phyloP scores from a whole-genome alignment of 306 rosid species.

The Acacia melanoxylon region DNA sequence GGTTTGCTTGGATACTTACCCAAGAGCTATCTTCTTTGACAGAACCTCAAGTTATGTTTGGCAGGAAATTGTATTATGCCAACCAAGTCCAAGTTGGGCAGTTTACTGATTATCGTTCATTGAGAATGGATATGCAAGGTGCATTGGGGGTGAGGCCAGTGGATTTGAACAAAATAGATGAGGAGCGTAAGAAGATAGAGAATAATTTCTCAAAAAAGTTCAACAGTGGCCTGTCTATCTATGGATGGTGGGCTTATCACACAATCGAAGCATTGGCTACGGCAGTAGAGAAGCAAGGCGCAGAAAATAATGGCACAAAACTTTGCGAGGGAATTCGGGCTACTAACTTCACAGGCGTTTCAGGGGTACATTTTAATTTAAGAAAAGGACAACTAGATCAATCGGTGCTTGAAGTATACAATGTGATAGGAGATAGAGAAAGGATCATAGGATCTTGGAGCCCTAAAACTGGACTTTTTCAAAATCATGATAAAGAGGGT shows the following conservation, averaged over 20 bases:
- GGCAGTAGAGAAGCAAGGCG: not conserved
- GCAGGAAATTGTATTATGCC: too few relatives aligned
- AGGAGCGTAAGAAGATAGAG: not conserved
- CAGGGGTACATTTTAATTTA: constrained; percentile 28
- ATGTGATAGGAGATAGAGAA: constrained; percentile 31
- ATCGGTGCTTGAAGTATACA: constrained; percentile 34
- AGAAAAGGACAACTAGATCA: constrained; percentile 31
- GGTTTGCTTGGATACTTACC: too few relatives aligned
- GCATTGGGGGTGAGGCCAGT: not conserved
- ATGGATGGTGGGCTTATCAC: not conserved
- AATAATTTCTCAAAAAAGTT: fast-evolving
- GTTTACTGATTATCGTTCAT: too few relatives aligned
- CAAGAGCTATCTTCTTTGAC: too few relatives aligned
- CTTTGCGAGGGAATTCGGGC: not conserved
- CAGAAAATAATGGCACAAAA: not conserved
- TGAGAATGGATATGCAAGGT: not conserved
- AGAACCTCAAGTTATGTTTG: not conserved
- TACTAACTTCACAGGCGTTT: constrained; percentile 22
- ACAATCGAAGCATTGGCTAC: not conserved
- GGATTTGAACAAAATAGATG: too few relatives aligned
- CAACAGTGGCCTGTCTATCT: not conserved
- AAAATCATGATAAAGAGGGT: not conserved
- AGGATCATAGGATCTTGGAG: constrained; percentile 42
- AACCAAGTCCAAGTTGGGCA: too few relatives aligned
- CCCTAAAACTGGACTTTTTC: not conserved